Evolutionary conservation across 2,329 filamentous ascomycete species (phyloP), one percentile per base, ranked within the genome.

Genomic region (Colletotrichum sp.): DNA sequence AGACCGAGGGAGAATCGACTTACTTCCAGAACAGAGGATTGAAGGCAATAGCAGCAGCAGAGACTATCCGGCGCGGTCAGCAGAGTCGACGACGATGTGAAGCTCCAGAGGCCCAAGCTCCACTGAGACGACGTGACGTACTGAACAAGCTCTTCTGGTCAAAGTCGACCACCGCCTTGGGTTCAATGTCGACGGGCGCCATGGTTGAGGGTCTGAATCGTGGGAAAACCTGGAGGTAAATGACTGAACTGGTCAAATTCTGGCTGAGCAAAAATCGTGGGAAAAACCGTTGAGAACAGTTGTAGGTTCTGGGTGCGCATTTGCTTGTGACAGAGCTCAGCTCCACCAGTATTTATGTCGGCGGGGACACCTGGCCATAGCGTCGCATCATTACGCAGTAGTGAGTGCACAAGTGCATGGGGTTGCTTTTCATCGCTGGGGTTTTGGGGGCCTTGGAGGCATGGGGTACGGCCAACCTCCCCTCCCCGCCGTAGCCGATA

Each of bases 21-120:
- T 90, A 98, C 96, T 99, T 99, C 97, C 97, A 99, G 86, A 98
- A 99, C n/a, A 97, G 93, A 26, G 97, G 97, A 86, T 99, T 99
- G 87, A 99, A 99, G 65, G 93, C 90, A 86, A 99, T 98, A 69
- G 95, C 91, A 72, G 89, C 90, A 64, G 93, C 95, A 80, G 95
- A 95, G 80, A 97, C 96, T 98, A 79, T 74, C 65, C 21, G 81
- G 78, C 77, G 59, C 9, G 30, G 52, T 60, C 32, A 28, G 15
- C 52, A 59, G 30, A 55, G 73, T 49, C 24, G 57, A 72, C 62
- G 62, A 39, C 21, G 55, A 44, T 24, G 66, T 18, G 70, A 67
- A 69, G 32, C 59, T 39, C 39, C 30, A 26, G 21, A 44, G 73
- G 74, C 30, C 74, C 74, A 74, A 77, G 76, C 34, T 55, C 60